Evolutionary conservation across 2,329 filamentous ascomycete species (phyloP).

Genomic region (Fusarium nodosum): DNA sequence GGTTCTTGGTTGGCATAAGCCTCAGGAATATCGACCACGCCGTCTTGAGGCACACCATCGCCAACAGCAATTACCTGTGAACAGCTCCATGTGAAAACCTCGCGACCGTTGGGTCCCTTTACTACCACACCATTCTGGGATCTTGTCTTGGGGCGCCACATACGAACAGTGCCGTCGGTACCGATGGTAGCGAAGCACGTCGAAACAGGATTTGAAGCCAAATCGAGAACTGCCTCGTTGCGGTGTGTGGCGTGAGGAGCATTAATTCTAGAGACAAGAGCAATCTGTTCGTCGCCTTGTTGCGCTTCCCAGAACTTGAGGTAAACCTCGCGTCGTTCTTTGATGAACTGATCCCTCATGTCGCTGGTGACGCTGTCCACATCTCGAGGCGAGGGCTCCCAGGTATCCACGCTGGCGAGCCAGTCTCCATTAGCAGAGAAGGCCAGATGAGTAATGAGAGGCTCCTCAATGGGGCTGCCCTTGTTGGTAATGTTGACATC

Average conservation of each 20-base stretch:
- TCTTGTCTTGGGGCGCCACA: slow-evolving; percentile 84
- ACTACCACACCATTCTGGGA: slow-evolving; percentile 76
- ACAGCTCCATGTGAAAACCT: slow-evolving; percentile 81
- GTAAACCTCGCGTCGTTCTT: slow-evolving; percentile 76
- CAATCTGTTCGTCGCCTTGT: slow-evolving; percentile 70
- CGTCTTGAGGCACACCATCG: slow-evolving; percentile 61
- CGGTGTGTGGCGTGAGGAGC: slow-evolving; percentile 77
- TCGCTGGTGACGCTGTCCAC: slow-evolving; percentile 62
- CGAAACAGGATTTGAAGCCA: slow-evolving; percentile 77
- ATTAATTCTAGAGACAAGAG: slow-evolving; percentile 86
- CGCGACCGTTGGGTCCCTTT: slow-evolving; percentile 69
- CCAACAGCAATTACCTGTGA: slow-evolving; percentile 69
- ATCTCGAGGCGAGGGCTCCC: slow-evolving; percentile 81
- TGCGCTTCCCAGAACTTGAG: slow-evolving; percentile 91
- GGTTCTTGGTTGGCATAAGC: slow-evolving; percentile 50
- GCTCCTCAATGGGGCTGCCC: slow-evolving; percentile 79
- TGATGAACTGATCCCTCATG: slow-evolving; percentile 60
- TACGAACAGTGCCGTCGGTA: slow-evolving; percentile 79
- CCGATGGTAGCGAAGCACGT: slow-evolving; percentile 88
- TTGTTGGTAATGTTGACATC: slow-evolving; percentile 81
- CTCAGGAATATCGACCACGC: slow-evolving; percentile 49
- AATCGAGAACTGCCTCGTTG: slow-evolving; percentile 74
- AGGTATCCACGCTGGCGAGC: slow-evolving; percentile 93
- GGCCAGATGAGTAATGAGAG: slow-evolving; percentile 79
- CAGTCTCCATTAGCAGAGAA: slow-evolving; percentile 86